Percentiles rank a stretch among this genome's conserved stretches.
Conservation (phyloP, 176 grass and related monocot species). For the Poa pratensis region DNA sequence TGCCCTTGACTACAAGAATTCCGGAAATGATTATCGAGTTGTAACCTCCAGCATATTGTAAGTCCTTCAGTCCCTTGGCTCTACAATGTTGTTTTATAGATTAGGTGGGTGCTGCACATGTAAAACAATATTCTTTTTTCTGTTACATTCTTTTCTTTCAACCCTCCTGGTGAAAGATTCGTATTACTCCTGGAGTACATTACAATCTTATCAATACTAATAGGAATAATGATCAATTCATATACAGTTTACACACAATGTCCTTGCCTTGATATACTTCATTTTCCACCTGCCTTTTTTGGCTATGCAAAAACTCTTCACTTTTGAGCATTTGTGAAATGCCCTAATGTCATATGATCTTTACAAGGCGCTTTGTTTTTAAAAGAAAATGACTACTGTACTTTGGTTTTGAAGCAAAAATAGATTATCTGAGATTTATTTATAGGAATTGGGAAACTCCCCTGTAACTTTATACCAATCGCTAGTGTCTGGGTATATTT, state of each 20-base stretch:
- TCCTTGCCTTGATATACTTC: slow-evolving; percentile 24
- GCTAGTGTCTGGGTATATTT: not conserved
- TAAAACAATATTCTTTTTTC: slow-evolving; percentile 15
- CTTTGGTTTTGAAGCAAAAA: not conserved
- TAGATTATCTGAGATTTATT: not conserved
- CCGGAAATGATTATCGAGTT: slow-evolving; percentile 38
- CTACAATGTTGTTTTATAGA: slow-evolving; percentile 37
- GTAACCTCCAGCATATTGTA: slow-evolving; percentile 41
- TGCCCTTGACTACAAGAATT: slow-evolving; percentile 27
- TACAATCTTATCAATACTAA: slow-evolving; percentile 12
- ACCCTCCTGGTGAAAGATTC: not conserved
- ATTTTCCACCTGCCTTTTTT: not conserved
- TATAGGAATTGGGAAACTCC: not conserved
- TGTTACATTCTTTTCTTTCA: slow-evolving; percentile 6
- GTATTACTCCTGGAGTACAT: not conserved
- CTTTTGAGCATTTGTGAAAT: slow-evolving; percentile 18
- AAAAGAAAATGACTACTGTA: not conserved
- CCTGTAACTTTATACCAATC: not conserved
- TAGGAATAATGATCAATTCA: slow-evolving; percentile 21
- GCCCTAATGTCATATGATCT: not conserved
- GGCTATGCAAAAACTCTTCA: not conserved
- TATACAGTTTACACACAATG: slow-evolving; percentile 7
- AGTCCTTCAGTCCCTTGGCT: slow-evolving; percentile 19
- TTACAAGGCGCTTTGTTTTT: not conserved
- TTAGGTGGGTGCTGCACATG: slow-evolving; percentile 51